Evolutionary conservation across 192 early-diverging fungal genomes (phyloP).

Genomic region (Dispira simplex): DNA sequence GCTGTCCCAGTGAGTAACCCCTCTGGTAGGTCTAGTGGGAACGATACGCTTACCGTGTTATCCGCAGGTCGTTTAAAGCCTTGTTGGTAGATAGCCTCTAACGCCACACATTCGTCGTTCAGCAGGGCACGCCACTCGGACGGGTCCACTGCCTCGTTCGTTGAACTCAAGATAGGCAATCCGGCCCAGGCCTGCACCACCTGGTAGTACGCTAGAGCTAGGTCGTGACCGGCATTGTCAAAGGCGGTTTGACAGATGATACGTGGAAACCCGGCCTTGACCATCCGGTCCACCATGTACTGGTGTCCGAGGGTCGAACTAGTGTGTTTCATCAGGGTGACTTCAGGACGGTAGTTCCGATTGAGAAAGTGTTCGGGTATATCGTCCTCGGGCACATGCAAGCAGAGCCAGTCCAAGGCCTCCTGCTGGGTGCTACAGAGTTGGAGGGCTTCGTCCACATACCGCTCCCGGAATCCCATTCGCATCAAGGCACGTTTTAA

Average conservation of each 20-base stretch:
- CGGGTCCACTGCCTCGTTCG: background rate
- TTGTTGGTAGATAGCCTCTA: slow-evolving; percentile 55
- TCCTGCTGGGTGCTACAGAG: slow-evolving; percentile 28
- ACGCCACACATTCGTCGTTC: slow-evolving; percentile 39
- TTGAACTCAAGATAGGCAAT: background rate
- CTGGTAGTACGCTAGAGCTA: slow-evolving; percentile 15
- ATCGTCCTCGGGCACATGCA: slow-evolving; percentile 85
- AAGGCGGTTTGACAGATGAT: slow-evolving; percentile 30
- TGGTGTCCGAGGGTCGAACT: background rate
- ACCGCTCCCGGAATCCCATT: slow-evolving; percentile 53
- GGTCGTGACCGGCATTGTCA: slow-evolving; percentile 23
- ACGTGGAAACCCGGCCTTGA: slow-evolving; percentile 37
- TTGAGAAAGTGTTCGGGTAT: slow-evolving; percentile 20
- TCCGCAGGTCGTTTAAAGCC: slow-evolving; percentile 23
- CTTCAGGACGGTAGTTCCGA: slow-evolving; percentile 12
- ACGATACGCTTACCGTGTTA: no score
- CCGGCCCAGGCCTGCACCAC: background rate
- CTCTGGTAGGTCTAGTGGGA: no score
- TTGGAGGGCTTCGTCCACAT: slow-evolving; percentile 58
- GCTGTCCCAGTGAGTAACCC: background rate
- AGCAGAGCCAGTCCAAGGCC: slow-evolving; percentile 72
- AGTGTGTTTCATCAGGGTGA: background rate
- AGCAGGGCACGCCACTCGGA: background rate
- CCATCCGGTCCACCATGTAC: slow-evolving; percentile 34
- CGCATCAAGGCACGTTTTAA: background rate